Evolutionary conservation across 306 rosid genomes (phyloP).

Genomic region (Vachellia collinsii): DNA sequence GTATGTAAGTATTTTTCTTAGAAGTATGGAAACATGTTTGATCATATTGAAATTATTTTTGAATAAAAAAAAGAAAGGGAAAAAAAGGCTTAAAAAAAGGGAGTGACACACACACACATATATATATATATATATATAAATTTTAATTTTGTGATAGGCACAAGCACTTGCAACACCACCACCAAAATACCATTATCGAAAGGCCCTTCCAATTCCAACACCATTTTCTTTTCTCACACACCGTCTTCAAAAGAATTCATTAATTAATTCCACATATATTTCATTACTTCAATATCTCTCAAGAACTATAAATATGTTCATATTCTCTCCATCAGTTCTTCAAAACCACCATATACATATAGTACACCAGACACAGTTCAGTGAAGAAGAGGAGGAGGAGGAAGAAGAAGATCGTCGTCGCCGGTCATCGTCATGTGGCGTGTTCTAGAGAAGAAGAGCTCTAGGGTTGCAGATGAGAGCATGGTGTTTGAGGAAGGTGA

Average conservation of each 20-base stretch:
- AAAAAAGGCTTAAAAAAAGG: constrained; percentile 36
- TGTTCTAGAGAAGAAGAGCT: constrained; percentile 61
- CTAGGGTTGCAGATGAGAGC: constrained; percentile 89
- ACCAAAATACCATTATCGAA: constrained; percentile 54
- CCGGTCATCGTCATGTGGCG: constrained; percentile 37
- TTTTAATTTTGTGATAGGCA: constrained; percentile 55
- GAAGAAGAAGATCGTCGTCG: too few species aligned
- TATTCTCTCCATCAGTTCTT: not conserved
- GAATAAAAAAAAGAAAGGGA: not conserved
- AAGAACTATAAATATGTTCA: not conserved
- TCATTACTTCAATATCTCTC: not conserved
- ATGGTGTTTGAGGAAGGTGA: constrained; percentile 46
- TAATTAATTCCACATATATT: not conserved
- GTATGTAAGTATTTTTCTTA: too few species aligned
- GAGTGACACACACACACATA: constrained; percentile 31
- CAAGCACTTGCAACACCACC: constrained; percentile 67
- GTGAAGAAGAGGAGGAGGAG: not conserved
- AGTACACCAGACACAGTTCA: not conserved
- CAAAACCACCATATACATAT: not conserved
- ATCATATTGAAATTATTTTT: not conserved
- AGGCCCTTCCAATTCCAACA: constrained; percentile 36
- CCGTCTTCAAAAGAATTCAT: not conserved
- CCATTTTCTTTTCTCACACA: constrained; percentile 23
- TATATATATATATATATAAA: constrained; percentile 6
- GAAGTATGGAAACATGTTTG: not conserved